Conservation (phyloP, 306 rosid species). For the Parietaria judaica region DNA sequence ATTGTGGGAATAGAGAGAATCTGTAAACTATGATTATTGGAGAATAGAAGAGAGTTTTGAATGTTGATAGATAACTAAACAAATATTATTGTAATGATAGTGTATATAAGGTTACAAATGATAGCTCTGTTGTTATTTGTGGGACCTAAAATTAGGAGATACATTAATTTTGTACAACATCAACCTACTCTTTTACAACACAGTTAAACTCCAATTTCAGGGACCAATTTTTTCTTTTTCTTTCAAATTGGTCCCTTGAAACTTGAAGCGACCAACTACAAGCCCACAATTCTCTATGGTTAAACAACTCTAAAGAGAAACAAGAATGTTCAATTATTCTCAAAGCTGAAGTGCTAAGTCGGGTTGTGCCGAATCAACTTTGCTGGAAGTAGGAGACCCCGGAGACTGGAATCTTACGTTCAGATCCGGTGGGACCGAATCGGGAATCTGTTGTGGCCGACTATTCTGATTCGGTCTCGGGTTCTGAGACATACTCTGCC, state of each 20-base stretch:
- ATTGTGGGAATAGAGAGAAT: not conserved
- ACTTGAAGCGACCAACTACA: constrained; percentile 25
- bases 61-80: constrained; percentile 6
- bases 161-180: constrained; percentile 40
- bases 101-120: constrained; percentile 20
- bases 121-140: constrained; percentile 24
- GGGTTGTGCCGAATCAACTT: constrained; percentile 50
- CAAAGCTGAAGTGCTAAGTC: constrained; percentile 62
- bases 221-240: constrained; percentile 3
- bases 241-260: constrained; percentile 11
- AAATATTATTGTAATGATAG: constrained; percentile 9
- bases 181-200: constrained; percentile 33
- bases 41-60: not conserved
- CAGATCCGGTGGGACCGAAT: constrained; percentile 51
- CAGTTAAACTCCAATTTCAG: constrained; percentile 21
- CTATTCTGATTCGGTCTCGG: constrained; percentile 20
- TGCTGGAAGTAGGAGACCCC: constrained; percentile 52
- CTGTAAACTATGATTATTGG: constrained; percentile 8
- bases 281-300: constrained; percentile 39
- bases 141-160: constrained; percentile 29
- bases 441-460: constrained; percentile 30
- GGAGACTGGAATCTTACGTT: constrained; percentile 55
- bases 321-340: constrained; percentile 24
- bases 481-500: constrained; percentile 28
- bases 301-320: constrained; percentile 18